Base-by-base conservation (phyloP, 1,284 basidiomycete species). In the Coriolopsis trogii region DNA sequence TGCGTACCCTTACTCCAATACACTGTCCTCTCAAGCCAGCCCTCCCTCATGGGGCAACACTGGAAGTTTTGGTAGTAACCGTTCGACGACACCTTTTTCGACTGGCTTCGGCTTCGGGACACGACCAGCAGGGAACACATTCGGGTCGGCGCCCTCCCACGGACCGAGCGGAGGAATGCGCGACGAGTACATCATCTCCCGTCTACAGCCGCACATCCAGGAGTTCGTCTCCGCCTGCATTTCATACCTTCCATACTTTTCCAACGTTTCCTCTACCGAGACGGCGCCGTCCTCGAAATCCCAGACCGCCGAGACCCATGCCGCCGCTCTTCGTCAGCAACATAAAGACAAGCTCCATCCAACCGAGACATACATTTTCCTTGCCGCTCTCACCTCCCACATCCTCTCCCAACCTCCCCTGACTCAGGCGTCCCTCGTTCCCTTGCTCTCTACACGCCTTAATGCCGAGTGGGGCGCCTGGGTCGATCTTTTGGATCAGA, bases 201-300 rank as follows among this genome's bases (percentile, higher is more conserved):
- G 89, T 50, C 73, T 92, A n/a, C 78, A 84, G 46, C 85, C 87
- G 18, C 83, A 85, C 64, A 82, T 91, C 46, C 72, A 77, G 44
- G 89, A 91, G 44, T 92, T 90, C 58, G 81, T 86, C 26, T 79
- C 89, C 3, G 80, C 85, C 15, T 87, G 81, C 66, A 78, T 82
- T 63, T 85, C 90, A 7, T 92, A 91, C 64, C 80, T 92, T 41
- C 88, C 88, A 2, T 92, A 92, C 67, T 92, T 92, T 66, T 87
- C 89, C 18, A 83, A 79, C 59, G 68, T 78, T 39, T 65, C 78
- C 16, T 51, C 70, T 13, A 16, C 46, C 15, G 51, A 53, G 7
- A 51, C 65, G 55, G 55, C 65, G 43, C 61, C 63, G 57, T 56
- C 63, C 24, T 60, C 63, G 48, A 58, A 53, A 41, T 46, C 56